A percentile compares a stretch with the other conserved stretches of the same genome.
Evolutionary conservation across 2,329 filamentous ascomycete species (phyloP).

Genomic region (Zopfia rhizophila): DNA sequence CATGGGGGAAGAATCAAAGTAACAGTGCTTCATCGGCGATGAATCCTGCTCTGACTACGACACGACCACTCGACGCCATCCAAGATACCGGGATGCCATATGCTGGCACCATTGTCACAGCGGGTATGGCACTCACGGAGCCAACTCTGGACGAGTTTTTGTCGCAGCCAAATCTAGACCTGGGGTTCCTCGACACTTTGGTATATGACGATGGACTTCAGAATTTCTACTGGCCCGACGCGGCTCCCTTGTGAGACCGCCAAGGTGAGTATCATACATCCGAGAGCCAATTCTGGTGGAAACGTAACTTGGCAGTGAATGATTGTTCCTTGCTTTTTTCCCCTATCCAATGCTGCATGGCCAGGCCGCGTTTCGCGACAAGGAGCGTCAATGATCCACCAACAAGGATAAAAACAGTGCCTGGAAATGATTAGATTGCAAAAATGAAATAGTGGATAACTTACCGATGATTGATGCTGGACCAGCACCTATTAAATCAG

Average conservation of each 20-base stretch:
- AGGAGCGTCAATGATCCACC: constrained; percentile 22
- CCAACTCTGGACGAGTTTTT: constrained; percentile 28
- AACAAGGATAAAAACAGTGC: constrained; percentile 19
- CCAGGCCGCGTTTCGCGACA: constrained; percentile 20
- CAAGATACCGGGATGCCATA: constrained; percentile 3
- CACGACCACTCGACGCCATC: background rate
- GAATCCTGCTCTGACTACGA: background rate
- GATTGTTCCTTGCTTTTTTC: constrained; percentile 1
- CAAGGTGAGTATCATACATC: too few relatives aligned
- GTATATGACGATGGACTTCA: constrained; percentile 21
- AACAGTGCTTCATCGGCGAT: background rate
- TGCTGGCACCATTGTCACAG: constrained; percentile 18
- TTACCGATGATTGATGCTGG: constrained; percentile 25
- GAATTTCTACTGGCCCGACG: constrained; percentile 28
- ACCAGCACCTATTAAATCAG: constrained; percentile 41
- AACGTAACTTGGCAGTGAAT: too few relatives aligned
- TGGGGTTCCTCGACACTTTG: constrained; percentile 23
- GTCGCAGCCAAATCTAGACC: constrained; percentile 25
- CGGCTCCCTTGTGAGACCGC: too few relatives aligned
- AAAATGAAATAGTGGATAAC: background rate
- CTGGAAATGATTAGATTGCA: constrained; percentile 1
- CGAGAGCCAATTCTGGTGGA: too few relatives aligned
- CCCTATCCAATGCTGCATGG: constrained; percentile 27
- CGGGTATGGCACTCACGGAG: constrained; percentile 29
- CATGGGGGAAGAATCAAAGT: background rate